phyloP scores from a whole-genome alignment of 2,329 filamentous ascomycete genomes.

The Hymenoscyphus scutula region DNA sequence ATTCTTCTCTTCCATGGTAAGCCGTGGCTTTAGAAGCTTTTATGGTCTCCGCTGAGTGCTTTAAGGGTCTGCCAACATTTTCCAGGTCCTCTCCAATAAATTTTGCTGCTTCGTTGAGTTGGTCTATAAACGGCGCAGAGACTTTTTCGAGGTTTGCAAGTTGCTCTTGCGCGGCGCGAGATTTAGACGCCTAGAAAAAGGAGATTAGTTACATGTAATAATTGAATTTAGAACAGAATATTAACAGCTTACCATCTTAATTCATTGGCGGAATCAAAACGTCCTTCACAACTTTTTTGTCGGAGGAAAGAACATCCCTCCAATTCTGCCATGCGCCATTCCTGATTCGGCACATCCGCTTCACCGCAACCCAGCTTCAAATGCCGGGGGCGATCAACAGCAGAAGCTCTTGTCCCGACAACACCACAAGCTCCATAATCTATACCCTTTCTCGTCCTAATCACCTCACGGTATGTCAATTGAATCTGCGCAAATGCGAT shows the following conservation, averaged over 20 bases:
- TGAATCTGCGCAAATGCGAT: background rate
- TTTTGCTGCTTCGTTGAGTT: slow-evolving; percentile 36
- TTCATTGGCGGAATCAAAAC: slow-evolving; percentile 6
- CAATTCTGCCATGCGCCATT: slow-evolving; percentile 2
- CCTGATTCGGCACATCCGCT: slow-evolving; percentile 3
- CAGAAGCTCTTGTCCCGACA: slow-evolving; percentile 12
- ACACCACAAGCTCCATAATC: background rate
- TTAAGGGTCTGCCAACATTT: slow-evolving; percentile 18
- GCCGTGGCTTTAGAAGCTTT: slow-evolving; percentile 3
- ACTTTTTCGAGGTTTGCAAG: slow-evolving; percentile 36
- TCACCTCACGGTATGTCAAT: slow-evolving; percentile 23
- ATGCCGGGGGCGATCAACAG: background rate
- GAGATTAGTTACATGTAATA: slow-evolving; percentile 11
- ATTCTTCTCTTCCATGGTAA: slow-evolving; percentile 54
- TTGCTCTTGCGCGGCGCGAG: slow-evolving; percentile 34
- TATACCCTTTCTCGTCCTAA: background rate
- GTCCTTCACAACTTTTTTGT: background rate
- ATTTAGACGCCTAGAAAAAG: slow-evolving; percentile 29
- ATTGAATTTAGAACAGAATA: background rate
- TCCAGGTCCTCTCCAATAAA: slow-evolving; percentile 34
- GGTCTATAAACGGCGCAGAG: slow-evolving; percentile 36
- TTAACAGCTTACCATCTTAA: slow-evolving; percentile 19
- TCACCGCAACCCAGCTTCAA: slow-evolving; percentile 10
- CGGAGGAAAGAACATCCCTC: slow-evolving; percentile 10
- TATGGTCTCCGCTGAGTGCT: slow-evolving; percentile 4